These are phyloP conservation scores for Centella asiatica DNA, from an alignment of 129 eudicot genomes.

Conservation along the genomic window DNA sequence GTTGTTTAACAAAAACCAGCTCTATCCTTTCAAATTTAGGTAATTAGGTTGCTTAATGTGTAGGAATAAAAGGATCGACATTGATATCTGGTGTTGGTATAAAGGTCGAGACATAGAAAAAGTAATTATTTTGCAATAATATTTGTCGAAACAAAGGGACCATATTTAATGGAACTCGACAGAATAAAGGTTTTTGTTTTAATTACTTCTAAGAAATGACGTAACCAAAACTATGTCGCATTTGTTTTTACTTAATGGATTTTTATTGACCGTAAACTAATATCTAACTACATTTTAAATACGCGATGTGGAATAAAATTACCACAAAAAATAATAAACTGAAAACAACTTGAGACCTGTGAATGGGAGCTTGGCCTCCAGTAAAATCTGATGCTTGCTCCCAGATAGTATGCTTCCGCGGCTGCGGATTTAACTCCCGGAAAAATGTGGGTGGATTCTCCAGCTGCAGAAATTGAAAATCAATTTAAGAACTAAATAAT, in stretches of 20 bases:
- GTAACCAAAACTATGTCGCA: background rate
- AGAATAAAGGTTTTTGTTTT: too few relatives aligned
- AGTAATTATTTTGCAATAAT: too few relatives aligned
- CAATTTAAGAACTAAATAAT: too few relatives aligned
- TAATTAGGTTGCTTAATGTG: too few relatives aligned
- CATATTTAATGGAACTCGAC: too few relatives aligned
- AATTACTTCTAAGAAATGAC: too few relatives aligned
- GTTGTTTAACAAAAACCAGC: too few relatives aligned
- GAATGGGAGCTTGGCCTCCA: conserved; percentile 47
- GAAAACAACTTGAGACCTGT: conserved; percentile 29
- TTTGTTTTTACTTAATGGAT: background rate
- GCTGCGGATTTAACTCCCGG: conserved; percentile 61
- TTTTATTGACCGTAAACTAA: background rate
- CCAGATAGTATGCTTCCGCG: conserved; percentile 84
- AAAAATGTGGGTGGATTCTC: conserved; percentile 40
- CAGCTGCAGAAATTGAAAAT: conserved; percentile 28
- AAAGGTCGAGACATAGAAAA: too few relatives aligned
- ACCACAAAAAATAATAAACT: background rate
- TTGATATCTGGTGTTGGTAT: too few relatives aligned
- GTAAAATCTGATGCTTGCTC: conserved; percentile 52
- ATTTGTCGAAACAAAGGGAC: too few relatives aligned
- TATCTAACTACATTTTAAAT: background rate
- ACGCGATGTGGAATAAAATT: background rate
- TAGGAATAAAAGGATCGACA: too few relatives aligned
- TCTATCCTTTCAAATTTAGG: too few relatives aligned